Percentiles rank a stretch among this genome's conserved stretches.
phyloP scores from a whole-genome alignment of 768 basidiomycete genomes.

The Suillus fuscotomentosus region DNA sequence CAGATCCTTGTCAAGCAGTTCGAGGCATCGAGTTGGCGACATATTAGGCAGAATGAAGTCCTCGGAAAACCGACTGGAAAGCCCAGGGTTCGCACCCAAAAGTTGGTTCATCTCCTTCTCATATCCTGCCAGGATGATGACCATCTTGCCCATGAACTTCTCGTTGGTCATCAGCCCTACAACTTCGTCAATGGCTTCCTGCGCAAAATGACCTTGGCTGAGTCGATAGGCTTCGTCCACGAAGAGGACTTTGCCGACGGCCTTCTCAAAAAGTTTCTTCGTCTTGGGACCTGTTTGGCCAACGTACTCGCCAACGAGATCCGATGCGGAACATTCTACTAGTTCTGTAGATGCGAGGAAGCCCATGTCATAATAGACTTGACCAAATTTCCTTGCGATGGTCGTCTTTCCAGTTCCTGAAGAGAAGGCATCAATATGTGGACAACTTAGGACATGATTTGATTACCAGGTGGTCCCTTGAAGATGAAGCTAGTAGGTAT shows the following conservation, averaged over 20 bases:
- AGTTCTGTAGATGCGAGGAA: constrained; percentile 50
- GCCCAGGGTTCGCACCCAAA: constrained; percentile 55
- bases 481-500: constrained; percentile 66
- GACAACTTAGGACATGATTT: not conserved
- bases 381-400: constrained; percentile 58
- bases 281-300: constrained; percentile 75
- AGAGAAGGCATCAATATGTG: not conserved
- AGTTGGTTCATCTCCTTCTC: constrained; percentile 65
- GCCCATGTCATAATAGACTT: constrained; percentile 65
- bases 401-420: constrained; percentile 67
- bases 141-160: constrained; percentile 53
- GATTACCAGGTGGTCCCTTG: constrained; percentile 68
- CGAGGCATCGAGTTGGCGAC: constrained; percentile 44
- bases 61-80: constrained; percentile 68
- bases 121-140: constrained; percentile 72
- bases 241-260: constrained; percentile 66
- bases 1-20: constrained; percentile 48
- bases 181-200: constrained; percentile 72
- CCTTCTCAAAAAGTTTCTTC: constrained; percentile 56
- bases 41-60: constrained; percentile 58
- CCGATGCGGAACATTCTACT: constrained; percentile 66
- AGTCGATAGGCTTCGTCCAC: constrained; percentile 73
- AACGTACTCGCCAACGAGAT: constrained; percentile 67
- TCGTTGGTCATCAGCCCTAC: constrained; percentile 62
- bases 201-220: constrained; percentile 57